A percentile compares a stretch with the other conserved stretches of the same genome.
Evolutionary conservation across 495 filamentous ascomycete genomes (phyloP).

Genomic region (Tuber indicum): DNA sequence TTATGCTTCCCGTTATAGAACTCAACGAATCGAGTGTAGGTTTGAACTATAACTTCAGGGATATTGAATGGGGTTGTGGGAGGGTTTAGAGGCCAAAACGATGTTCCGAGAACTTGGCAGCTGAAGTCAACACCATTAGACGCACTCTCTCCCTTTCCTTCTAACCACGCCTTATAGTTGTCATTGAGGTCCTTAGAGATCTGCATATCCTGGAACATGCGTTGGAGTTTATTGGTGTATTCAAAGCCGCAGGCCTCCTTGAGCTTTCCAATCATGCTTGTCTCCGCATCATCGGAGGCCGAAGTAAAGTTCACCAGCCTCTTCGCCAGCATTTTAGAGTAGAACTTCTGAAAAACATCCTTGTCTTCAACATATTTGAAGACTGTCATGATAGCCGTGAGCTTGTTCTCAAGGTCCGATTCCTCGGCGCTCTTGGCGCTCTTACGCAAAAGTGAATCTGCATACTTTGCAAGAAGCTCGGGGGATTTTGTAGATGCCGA

Average conservation of each 20-base stretch:
- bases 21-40: conserved; percentile 76
- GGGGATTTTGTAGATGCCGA: conserved; percentile 85
- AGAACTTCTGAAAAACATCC: conserved; percentile 99
- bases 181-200: conserved; percentile 94
- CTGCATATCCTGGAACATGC: conserved; percentile 99
- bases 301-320: conserved; percentile 90
- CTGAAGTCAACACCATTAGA: conserved; percentile 39
- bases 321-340: conserved; percentile 92
- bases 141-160: conserved; percentile 48
- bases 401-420: conserved; percentile 79
- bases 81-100: conserved; percentile 90
- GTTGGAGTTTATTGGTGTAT: conserved; percentile 98
- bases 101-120: conserved; percentile 71
- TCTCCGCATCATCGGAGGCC: conserved; percentile 94
- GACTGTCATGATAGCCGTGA: conserved; percentile 97
- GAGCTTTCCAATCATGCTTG: conserved; percentile 98
- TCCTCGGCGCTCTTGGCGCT: conserved; percentile 86
- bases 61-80: conserved; percentile 80
- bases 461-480: conserved; percentile 89
- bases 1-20: conserved; percentile 96
- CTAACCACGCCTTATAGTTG: conserved; percentile 65
- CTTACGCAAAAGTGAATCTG: conserved; percentile 90
- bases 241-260: conserved; percentile 98
- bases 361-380: conserved; percentile 99
- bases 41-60: conserved; percentile 74